Conservation (phyloP, 1,284 basidiomycete species). For the Chalciporus sp. region DNA sequence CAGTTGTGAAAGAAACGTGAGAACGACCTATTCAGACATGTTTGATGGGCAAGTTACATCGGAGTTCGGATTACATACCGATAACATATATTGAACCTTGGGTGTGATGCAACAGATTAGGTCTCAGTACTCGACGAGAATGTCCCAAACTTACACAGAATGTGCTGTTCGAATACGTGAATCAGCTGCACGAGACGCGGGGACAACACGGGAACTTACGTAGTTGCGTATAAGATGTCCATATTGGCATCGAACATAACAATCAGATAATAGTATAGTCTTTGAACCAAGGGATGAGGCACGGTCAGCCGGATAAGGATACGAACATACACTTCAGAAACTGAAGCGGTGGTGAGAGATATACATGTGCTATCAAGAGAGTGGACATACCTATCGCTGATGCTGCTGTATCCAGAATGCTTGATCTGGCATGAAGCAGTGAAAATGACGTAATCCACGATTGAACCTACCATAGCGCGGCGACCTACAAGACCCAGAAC, state of each 20-base stretch:
- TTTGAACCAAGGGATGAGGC: constrained; percentile 15
- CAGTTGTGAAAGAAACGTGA: constrained; percentile 38
- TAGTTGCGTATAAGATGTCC: constrained; percentile 36
- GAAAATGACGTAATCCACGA: background rate
- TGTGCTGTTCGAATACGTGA: constrained; percentile 28
- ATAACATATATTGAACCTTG: constrained; percentile 38
- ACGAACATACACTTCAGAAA: constrained; percentile 38
- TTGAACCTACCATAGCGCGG: constrained; percentile 33
- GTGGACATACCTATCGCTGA: constrained; percentile 23
- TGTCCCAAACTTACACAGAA: constrained; percentile 37
- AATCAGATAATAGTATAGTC: constrained; percentile 42
- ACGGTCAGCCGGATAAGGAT: background rate
- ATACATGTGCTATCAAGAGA: background rate
- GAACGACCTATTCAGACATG: constrained; percentile 27
- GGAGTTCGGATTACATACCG: constrained; percentile 25
- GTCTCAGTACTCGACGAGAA: background rate
- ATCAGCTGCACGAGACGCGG: background rate
- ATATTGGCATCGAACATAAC: constrained; percentile 37
- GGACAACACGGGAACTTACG: constrained; percentile 26
- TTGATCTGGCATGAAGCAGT: constrained; percentile 3
- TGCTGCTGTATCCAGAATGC: constrained; percentile 26
- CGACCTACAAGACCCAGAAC: constrained; percentile 28
- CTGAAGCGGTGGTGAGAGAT: constrained; percentile 21
- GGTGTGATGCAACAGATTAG: constrained; percentile 1
- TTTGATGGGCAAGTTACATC: background rate